Base-by-base conservation (phyloP, 768 basidiomycete species). In the Amanita exitialis region DNA sequence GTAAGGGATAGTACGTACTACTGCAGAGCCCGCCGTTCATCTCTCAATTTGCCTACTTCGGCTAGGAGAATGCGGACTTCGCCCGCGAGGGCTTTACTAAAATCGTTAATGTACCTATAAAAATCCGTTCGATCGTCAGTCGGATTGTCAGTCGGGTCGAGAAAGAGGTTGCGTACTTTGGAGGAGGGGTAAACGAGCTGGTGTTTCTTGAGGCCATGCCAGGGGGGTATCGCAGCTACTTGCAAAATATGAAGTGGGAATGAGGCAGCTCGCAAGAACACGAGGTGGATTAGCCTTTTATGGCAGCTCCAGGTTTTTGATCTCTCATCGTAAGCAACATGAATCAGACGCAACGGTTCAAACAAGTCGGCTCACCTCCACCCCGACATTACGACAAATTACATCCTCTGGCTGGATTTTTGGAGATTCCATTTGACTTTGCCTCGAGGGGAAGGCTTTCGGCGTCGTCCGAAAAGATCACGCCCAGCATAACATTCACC, bases 21-120 rank as follows among this genome's bases (percentile, higher is more conserved):
- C 71, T 90, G 86, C 20, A 90, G 69, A 23, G 77, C 77, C 30
- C 86, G 73, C 50, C 82, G 74, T 61, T 90, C 83, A 59, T 90
- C 85, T 37, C 86, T 75, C 36, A 92, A 70, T 60, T 86, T 83
- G 37, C 88, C 87, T 25, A 91, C 89, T 62, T 92, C 89, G 21
- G 71, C 76, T 20, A 92, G 71, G 20, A 92, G 73, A 64, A 84
- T 79, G 34, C 86, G 78, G 7, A 92, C 86, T 68, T 92, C 90
- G 12, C 72, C 68, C 4, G 90, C 86, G 21, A 91, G 73, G 0
- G 87, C 84, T 60, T 84, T 88, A 60, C 83, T 90, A 64, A 91
- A 90, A 56, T 91, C 86, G 57, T 88, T 83, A 39, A 91, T 70
- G 58, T 88, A 86, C 71, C 75, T 72, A 44, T 56, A 23, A 16